These are phyloP conservation scores for Cylindrodendrum hubeiense DNA, from an alignment of 2,329 filamentous ascomycete species.

Conservation along the genomic window DNA sequence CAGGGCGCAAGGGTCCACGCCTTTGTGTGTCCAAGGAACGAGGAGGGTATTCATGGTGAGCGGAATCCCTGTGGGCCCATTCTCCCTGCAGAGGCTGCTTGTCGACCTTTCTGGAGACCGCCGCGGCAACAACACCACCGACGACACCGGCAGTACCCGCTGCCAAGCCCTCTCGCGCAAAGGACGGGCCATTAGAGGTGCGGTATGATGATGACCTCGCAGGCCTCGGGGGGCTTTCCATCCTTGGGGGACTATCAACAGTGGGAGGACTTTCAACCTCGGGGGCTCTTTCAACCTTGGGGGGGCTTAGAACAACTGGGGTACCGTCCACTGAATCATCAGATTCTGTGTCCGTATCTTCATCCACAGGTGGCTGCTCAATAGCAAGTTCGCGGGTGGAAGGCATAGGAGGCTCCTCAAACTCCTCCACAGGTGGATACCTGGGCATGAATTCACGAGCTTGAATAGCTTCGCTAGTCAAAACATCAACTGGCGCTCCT, in stretches of 20 bases:
- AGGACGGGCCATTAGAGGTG: neutral
- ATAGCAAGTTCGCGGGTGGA: neutral
- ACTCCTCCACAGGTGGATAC: neutral
- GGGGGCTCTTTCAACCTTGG: neutral
- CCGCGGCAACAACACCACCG: neutral
- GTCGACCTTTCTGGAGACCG: neutral
- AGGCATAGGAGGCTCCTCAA: neutral
- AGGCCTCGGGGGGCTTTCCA: slow-evolving; percentile 25
- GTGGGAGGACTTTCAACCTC: slow-evolving; percentile 8
- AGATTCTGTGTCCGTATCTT: neutral
- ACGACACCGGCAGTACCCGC: neutral
- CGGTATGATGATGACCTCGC: neutral
- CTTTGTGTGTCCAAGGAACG: slow-evolving; percentile 41
- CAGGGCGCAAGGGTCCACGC: slow-evolving; percentile 34
- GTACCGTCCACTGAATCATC: neutral
- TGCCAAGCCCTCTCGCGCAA: slow-evolving; percentile 15
- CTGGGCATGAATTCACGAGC: neutral
- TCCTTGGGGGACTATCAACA: slow-evolving; percentile 9
- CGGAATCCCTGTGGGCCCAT: slow-evolving; percentile 15
- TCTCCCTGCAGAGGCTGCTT: slow-evolving; percentile 25
- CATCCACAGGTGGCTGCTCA: neutral
- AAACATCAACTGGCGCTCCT: neutral
- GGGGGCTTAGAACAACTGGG: neutral
- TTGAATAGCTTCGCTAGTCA: neutral
- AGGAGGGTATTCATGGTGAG: slow-evolving; percentile 34